Evolutionary conservation across 1,284 basidiomycete genomes (phyloP).

Genomic region (Neolentinus lepideus): DNA sequence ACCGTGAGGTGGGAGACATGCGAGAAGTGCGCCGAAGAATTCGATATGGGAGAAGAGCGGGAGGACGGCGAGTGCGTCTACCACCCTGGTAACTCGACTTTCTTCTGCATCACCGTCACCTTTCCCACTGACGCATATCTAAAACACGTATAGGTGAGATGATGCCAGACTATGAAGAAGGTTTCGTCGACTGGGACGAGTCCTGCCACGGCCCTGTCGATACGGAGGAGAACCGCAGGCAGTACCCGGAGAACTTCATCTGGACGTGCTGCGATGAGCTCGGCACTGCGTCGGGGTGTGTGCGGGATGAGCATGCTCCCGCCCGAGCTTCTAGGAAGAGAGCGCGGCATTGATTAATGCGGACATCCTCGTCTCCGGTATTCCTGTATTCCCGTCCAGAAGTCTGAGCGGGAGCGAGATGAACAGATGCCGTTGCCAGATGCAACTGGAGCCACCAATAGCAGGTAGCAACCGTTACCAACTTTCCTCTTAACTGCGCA

Average conservation of each 20-base stretch:
- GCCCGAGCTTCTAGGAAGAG: not conserved
- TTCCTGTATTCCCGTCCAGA: too few relatives aligned
- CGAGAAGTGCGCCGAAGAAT: not conserved
- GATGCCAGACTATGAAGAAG: slow-evolving; percentile 25
- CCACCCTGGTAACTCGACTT: not conserved
- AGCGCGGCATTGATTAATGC: not conserved
- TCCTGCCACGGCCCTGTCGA: slow-evolving; percentile 39
- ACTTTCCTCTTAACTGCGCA: too few relatives aligned
- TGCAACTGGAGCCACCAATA: too few relatives aligned
- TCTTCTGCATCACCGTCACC: not conserved
- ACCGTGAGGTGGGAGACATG: not conserved
- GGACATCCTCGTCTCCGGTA: not conserved
- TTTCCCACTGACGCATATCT: not conserved
- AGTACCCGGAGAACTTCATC: slow-evolving; percentile 37
- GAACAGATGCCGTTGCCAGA: too few relatives aligned
- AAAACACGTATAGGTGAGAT: slow-evolving; percentile 30
- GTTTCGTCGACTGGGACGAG: slow-evolving; percentile 40
- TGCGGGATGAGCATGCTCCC: not conserved
- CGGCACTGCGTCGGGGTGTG: slow-evolving; percentile 31
- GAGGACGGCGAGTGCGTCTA: not conserved
- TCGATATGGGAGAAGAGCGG: not conserved
- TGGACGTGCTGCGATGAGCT: slow-evolving; percentile 41
- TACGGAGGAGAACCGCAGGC: slow-evolving; percentile 25
- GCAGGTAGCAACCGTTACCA: too few relatives aligned
- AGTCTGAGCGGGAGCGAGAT: too few relatives aligned